Evolutionary conservation across 2,329 filamentous ascomycete species (phyloP), one percentile per base, ranked within the genome.

Genomic region (Colletotrichum agaves): DNA sequence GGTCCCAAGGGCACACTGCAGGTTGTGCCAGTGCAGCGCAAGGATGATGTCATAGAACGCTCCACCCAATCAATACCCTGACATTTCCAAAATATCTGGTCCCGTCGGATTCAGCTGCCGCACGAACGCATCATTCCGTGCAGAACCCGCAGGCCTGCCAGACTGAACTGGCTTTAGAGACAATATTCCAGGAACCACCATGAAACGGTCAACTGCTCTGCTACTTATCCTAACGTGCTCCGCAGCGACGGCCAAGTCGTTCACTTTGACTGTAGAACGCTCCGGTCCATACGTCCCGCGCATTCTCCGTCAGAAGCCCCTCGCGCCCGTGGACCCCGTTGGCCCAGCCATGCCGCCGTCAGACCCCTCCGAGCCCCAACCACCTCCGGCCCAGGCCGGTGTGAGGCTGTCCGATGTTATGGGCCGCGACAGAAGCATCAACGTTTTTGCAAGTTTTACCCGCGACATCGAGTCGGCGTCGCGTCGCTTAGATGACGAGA

Each of bases 341-440:
- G 62, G 66, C 52, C 75, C 73, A 66, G 69, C 73, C 68, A 77
- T 78, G 63, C 71, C 72, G 53, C 59, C 59, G 3, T 63, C 64
- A 65, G 62, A 64, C 70, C 71, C 23, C 71, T 74, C 46, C 73
- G 74, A 27, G 71, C 67, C 31, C 67, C 75, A 56, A 71, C 75
- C 19, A 72, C 74, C 11, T 68, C 71, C 76, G 37, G 70, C 77
- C 62, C 81, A 75, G 75, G 83, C 83, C 55, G 78, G 81, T 33
- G 87, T 95, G 35, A 88, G 93, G 69, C 88, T 98, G 63, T 92
- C 91, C 46, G 95, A 98, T 78, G 90, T 97, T 37, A 90, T 98
- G 71, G 91, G 92, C 43, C 90, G 90, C 71, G 90, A 93, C 62
- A 90, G 92, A 72, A 87, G 85, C 69, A 92, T 97, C 76, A 94